Conservation (phyloP, 108 stramenopile genomes). For the Skeletonema marinoi region DNA sequence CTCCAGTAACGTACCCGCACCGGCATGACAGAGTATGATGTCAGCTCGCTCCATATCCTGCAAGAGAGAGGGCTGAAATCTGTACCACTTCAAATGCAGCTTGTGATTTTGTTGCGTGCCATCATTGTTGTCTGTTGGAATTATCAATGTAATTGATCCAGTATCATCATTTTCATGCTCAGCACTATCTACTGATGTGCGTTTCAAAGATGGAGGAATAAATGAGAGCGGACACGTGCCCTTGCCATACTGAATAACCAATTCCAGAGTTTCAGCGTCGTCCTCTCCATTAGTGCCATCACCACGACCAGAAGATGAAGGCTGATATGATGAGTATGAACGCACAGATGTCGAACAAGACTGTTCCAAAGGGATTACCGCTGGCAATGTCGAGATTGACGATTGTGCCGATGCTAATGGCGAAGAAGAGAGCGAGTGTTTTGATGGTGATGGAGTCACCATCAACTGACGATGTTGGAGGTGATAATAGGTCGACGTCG, state of each 20-base stretch:
- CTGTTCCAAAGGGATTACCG: conserved; percentile 4
- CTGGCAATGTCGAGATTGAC: conserved; percentile 15
- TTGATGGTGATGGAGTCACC: conserved; percentile 18
- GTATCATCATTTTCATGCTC: conserved; percentile 9
- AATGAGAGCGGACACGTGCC: conserved; percentile 53
- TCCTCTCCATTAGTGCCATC: background rate
- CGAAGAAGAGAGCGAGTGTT: conserved; percentile 20
- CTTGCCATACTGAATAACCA: conserved; percentile 82
- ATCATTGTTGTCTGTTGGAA: conserved; percentile 9
- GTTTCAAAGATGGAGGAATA: conserved; percentile 3
- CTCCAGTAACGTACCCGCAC: conserved; percentile 94
- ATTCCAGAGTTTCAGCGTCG: conserved; percentile 8
- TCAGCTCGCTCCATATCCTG: conserved; percentile 85
- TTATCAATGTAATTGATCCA: conserved; percentile 19
- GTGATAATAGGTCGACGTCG: background rate
- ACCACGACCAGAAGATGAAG: conserved; percentile 5
- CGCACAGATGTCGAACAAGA: conserved; percentile 13
- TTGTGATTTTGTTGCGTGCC: background rate
- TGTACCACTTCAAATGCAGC: conserved; percentile 57
- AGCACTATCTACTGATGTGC: background rate
- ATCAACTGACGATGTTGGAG: background rate
- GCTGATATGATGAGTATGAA: conserved; percentile 1
- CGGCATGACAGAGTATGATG: conserved; percentile 90
- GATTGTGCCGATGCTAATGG: conserved; percentile 10
- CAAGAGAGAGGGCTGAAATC: conserved; percentile 71